Percentiles rank a stretch among this genome's conserved stretches.
Evolutionary conservation across 306 rosid genomes (phyloP).

Genomic region (Inga leiocalycina): DNA sequence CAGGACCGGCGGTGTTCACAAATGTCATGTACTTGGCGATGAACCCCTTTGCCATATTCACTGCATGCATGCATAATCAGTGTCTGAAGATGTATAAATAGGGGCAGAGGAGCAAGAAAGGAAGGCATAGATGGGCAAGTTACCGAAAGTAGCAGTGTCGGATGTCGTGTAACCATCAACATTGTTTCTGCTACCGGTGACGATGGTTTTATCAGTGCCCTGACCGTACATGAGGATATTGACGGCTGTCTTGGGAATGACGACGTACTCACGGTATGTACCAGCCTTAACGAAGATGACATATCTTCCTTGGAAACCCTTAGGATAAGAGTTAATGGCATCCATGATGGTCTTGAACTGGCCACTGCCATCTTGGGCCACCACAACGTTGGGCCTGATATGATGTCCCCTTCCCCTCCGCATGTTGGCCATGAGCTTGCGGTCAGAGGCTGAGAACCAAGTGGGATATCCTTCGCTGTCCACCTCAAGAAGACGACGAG

Average conservation of each 20-base stretch:
- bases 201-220: constrained; percentile 54
- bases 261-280: constrained; percentile 45
- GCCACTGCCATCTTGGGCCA: constrained; percentile 63
- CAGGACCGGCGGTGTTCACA: constrained; percentile 57
- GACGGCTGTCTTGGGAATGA: constrained; percentile 11
- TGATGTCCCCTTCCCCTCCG: neutral
- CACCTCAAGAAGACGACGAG: constrained; percentile 45
- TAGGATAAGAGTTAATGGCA: constrained; percentile 52
- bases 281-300: constrained; percentile 57
- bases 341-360: constrained; percentile 46
- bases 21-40: constrained; percentile 53
- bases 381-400: constrained; percentile 46
- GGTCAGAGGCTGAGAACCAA: constrained; percentile 50
- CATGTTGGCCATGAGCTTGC: constrained; percentile 37
- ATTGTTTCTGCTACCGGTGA: constrained; percentile 57
- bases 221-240: constrained; percentile 63
- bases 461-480: constrained; percentile 44
- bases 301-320: constrained; percentile 35
- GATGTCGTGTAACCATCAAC: constrained; percentile 42
- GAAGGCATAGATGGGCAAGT: neutral
- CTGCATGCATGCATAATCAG: constrained; percentile 32
- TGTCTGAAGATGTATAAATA: too few relatives aligned
- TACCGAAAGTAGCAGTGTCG: constrained; percentile 58
- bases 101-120: neutral
- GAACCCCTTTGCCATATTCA: constrained; percentile 41